Conservation (phyloP, 2,329 filamentous ascomycete species). For the Penicillium sp. region DNA sequence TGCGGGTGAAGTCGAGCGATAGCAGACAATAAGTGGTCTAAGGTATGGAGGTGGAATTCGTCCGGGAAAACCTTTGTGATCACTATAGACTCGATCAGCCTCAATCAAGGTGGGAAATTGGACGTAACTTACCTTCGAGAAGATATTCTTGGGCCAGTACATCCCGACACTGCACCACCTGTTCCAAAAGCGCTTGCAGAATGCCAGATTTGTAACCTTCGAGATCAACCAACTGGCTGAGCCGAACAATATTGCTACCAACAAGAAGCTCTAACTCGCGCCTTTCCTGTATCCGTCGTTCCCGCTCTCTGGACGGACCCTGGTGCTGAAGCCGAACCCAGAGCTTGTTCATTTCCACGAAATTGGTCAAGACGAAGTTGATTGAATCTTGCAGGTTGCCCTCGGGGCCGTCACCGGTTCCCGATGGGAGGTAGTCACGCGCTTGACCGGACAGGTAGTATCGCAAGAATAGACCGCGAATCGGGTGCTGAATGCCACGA, state of each 20-base stretch:
- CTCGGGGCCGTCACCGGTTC: constrained; percentile 84
- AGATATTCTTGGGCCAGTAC: constrained; percentile 97
- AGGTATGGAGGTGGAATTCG: constrained; percentile 94
- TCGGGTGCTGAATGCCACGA: constrained; percentile 93
- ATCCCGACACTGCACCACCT: constrained; percentile 97
- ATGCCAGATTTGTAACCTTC: constrained; percentile 93
- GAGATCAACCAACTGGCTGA: constrained; percentile 94
- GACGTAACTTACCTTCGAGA: constrained; percentile 64
- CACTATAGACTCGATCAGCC: constrained; percentile 54
- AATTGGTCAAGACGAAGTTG: constrained; percentile 97
- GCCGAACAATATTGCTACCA: constrained; percentile 90
- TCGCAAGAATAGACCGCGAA: constrained; percentile 89
- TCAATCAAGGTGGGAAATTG: constrained; percentile 20
- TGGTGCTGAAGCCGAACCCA: constrained; percentile 98
- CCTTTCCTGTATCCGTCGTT: constrained; percentile 89
- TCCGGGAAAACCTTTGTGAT: constrained; percentile 99
- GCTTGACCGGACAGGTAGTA: constrained; percentile 97
- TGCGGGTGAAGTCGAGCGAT: constrained; percentile 92
- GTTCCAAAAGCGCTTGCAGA: constrained; percentile 83
- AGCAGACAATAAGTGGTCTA: constrained; percentile 91
- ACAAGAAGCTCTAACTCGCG: constrained; percentile 95
- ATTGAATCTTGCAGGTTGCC: constrained; percentile 97
- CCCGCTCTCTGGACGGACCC: constrained; percentile 90
- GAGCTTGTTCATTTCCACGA: constrained; percentile 99
- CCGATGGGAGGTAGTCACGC: constrained; percentile 80